Base-by-base conservation (phyloP, 495 filamentous ascomycete species). In the Antarctomyces pellizariae region DNA sequence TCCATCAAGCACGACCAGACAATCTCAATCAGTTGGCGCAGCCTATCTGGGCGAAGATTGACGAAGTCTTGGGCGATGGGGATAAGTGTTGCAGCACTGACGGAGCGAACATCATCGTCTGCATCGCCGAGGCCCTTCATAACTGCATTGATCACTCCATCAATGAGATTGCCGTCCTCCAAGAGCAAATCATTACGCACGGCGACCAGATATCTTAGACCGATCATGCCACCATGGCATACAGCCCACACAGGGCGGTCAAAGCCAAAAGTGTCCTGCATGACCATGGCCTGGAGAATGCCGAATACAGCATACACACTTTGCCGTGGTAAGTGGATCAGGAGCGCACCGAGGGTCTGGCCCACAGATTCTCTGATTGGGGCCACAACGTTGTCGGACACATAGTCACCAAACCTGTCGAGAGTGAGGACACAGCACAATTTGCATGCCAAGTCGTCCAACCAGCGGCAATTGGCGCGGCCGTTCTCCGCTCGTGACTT, bases 1-100 rank as follows among this genome's bases (percentile, higher is more conserved):
- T 89, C 83, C 4, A 86, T 90, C 12, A 97, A 62, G 50, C 86
- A 95, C 35, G 82, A 77, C 86, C 86, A 97, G 14, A 97, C 82
- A 36, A 93, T 86, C 44, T 74, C 69, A 50, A 95, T 91, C 22
- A 97, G 60, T 16, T 60, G 54, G 25, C 75, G 61, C 18, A 97
- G 62, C 16, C 76, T 71, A 20, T 52, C 54, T 26, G 78, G 70
- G 5, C 80, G 74, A 39, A 89, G 64, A 28, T 59, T 64, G 31
- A 97, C 82, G 38, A 95, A 80, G 39, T 95, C 84, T 43, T 79
- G 68, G 7, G 86, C 82, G 42, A 97, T 89, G 5, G 86, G 86
- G 23, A 92, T 86, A 21, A 97, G 57, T 1, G 86, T 97, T 18
- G 89, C 82, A 12, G 86, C 86, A 57, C 86, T 92, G 43, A 95